These are phyloP conservation scores for Cyberlindnera bimundalis DNA, from an alignment of 805 yeast genomes.

Conservation along the genomic window DNA sequence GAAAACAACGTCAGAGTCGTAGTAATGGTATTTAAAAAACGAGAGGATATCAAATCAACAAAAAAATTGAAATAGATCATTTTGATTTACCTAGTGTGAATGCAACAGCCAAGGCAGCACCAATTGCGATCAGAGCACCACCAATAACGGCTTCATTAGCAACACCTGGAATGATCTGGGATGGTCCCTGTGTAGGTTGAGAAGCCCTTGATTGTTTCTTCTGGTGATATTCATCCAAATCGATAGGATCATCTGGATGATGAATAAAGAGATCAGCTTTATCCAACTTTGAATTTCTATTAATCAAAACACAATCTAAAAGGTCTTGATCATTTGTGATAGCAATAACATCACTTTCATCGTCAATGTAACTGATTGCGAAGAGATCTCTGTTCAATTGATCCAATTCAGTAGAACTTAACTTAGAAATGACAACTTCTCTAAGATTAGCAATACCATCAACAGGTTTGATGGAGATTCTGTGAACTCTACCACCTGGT, in stretches of 20 bases:
- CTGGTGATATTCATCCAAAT: conserved; percentile 24
- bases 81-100: conserved; percentile 45
- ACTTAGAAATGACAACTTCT: conserved; percentile 35
- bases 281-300: conserved; percentile 44
- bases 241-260: conserved; percentile 50
- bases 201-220: conserved; percentile 14
- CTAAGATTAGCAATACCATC: conserved; percentile 54
- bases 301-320: conserved; percentile 63
- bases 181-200: not conserved
- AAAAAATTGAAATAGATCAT: no score
- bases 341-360: conserved; percentile 78
- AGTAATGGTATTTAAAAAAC: not conserved
- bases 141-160: conserved; percentile 62
- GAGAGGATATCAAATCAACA: no score
- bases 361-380: conserved; percentile 77
- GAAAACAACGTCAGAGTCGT: not conserved
- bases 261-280: conserved; percentile 75
- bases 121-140: conserved; percentile 56
- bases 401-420: conserved; percentile 34
- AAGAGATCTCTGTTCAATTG: conserved; percentile 38
- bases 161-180: conserved; percentile 45
- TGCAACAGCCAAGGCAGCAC: conserved; percentile 55
- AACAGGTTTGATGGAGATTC: conserved; percentile 54
- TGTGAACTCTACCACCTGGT: conserved; percentile 66
- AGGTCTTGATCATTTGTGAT: conserved; percentile 74